Evolutionary conservation across 2,329 filamentous ascomycete genomes (phyloP), one percentile per base, ranked within the genome.

Genomic region (Chaetomiaceae sp.): DNA sequence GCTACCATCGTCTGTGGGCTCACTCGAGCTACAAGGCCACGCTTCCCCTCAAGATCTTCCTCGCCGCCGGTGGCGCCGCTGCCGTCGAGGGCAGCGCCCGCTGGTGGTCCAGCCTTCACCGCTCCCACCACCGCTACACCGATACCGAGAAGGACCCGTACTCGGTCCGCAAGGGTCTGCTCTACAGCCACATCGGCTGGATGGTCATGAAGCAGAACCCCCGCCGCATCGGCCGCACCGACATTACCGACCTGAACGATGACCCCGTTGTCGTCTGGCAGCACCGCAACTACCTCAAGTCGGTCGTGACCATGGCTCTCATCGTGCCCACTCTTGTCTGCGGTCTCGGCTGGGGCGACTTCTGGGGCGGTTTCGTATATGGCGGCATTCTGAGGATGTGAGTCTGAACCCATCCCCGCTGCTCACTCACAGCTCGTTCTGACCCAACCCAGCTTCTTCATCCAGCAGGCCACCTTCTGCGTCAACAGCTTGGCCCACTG

Each of bases 161-260:
- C 78, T 91, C 88, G 22, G 89, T 95, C 64, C 85, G 88, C 74
- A 95, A 95, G 79, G 89, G 89, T 63, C 80, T 94, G 46, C 73
- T 90, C 62, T 92, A 91, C 80, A 90, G 83, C 49, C 87, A 90
- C 75, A 76, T 95, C 53, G 89, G 89, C 65, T 95, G 89, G 89
- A 94, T 95, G 88, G 73, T 95, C 66, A 84, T 95, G 80, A 92
- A 92, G 80, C 89, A 95, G 76, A 92, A 95, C 76, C 88, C 89
- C 61, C 92, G 92, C 80, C 81, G 87, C 59, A 89, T 90, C 65
- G 90, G 90, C 66, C 88, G 89, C 58, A 91, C 88, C 71, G 89
- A 95, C 64, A 94, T 95, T 66, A 86, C 87, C 64, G 90, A 95
- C 66, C 76, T 95, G 63, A 94, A 94, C 75, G 88, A 92, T 69